These are phyloP conservation scores for Pestalotiopsis sp. DNA, from an alignment of 2,329 filamentous ascomycete genomes.

Conservation along the genomic window DNA sequence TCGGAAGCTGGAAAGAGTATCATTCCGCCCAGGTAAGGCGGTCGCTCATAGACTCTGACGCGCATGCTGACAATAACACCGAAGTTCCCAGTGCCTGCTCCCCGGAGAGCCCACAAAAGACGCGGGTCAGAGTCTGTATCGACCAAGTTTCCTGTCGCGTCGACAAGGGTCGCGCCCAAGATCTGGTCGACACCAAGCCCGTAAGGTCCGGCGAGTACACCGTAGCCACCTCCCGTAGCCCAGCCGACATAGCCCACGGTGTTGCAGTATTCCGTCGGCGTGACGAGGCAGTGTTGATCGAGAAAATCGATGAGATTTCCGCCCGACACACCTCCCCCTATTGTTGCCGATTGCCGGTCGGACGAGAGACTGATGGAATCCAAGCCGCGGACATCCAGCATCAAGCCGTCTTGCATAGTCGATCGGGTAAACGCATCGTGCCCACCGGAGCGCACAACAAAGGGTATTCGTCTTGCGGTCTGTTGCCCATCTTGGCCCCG, in stretches of 20 bases:
- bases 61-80: slow-evolving; percentile 27
- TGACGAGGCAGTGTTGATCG: neutral
- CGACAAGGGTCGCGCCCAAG: slow-evolving; percentile 31
- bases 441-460: neutral
- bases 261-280: slow-evolving; percentile 1
- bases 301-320: neutral
- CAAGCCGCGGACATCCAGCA: neutral
- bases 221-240: slow-evolving; percentile 38
- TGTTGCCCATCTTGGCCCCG: neutral
- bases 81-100: slow-evolving; percentile 33
- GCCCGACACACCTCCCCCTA: neutral
- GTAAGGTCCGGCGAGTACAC: slow-evolving; percentile 42
- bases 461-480: neutral
- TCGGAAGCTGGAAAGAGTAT: neutral
- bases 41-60: neutral
- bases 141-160: slow-evolving; percentile 29
- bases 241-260: slow-evolving; percentile 39
- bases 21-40: neutral
- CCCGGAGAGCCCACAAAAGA: slow-evolving; percentile 33
- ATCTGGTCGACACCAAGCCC: slow-evolving; percentile 51
- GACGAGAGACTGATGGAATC: neutral
- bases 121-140: slow-evolving; percentile 31
- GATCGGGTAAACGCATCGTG: neutral
- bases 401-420: neutral
- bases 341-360: neutral